Percentiles rank a stretch among this genome's conserved stretches.
phyloP scores from a whole-genome alignment of 2,329 filamentous ascomycete genomes.

The Dothistroma pini region DNA sequence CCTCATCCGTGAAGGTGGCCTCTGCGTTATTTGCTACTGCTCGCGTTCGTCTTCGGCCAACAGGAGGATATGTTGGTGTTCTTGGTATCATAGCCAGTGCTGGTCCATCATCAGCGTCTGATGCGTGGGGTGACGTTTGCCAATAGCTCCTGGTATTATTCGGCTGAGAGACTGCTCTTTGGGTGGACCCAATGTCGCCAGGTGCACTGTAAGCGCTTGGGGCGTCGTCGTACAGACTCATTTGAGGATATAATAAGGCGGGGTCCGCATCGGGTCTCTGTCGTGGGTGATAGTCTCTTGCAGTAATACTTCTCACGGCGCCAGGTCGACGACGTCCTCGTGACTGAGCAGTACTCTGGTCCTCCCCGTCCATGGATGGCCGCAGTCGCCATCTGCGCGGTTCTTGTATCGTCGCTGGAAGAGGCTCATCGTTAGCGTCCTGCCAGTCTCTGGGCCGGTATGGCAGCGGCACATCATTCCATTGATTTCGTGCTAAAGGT shows the following conservation, averaged over 20 bases:
- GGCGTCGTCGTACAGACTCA: conserved; percentile 23
- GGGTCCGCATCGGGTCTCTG: conserved; percentile 6
- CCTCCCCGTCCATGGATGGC: background rate
- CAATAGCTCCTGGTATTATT: conserved; percentile 19
- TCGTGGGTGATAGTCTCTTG: conserved; percentile 7
- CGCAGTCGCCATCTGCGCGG: conserved; percentile 5
- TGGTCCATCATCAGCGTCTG: conserved; percentile 8
- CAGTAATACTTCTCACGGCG: background rate
- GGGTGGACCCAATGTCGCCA: conserved; percentile 9
- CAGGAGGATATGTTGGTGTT: conserved; percentile 22
- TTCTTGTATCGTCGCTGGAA: background rate
- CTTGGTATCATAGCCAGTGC: conserved; percentile 14
- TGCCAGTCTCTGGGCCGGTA: conserved; percentile 22
- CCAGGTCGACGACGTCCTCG: background rate
- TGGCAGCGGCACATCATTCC: conserved; percentile 19
- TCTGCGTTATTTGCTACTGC: conserved; percentile 17
- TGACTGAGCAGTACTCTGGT: background rate
- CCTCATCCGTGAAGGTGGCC: conserved; percentile 28
- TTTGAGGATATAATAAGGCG: conserved; percentile 24
- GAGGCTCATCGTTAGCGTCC: conserved; percentile 7
- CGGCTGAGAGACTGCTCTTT: conserved; percentile 29
- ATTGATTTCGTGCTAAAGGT: conserved; percentile 19
- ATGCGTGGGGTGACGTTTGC: conserved; percentile 5
- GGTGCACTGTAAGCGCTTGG: conserved; percentile 11
- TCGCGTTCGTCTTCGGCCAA: conserved; percentile 12